phyloP scores from a whole-genome alignment of 441 rosid genomes.

The Croton setiger region DNA sequence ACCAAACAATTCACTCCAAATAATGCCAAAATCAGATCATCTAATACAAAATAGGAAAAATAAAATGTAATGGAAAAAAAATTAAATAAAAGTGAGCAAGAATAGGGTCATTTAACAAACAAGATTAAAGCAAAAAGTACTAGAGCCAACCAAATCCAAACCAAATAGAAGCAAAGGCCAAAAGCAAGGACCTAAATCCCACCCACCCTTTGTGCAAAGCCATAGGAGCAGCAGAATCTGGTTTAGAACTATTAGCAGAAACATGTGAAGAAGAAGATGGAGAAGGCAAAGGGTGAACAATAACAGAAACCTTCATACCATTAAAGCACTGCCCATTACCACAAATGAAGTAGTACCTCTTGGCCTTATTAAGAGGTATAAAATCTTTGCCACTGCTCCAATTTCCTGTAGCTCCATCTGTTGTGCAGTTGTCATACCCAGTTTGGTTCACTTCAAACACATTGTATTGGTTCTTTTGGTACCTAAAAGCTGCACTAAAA shows the following conservation, averaged over 20 bases:
- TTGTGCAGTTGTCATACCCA: constrained; percentile 78
- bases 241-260: constrained; percentile 22
- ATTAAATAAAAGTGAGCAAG: not conserved
- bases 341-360: constrained; percentile 68
- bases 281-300: constrained; percentile 51
- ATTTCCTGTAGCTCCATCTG: constrained; percentile 57
- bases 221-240: constrained; percentile 26
- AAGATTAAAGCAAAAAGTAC: constrained; percentile 1
- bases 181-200: constrained; percentile 26
- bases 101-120: not conserved
- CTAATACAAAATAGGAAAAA: not conserved
- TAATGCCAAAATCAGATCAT: not conserved
- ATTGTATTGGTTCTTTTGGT: constrained; percentile 63
- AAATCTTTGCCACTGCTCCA: constrained; percentile 82
- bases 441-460: constrained; percentile 77
- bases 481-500: constrained; percentile 59
- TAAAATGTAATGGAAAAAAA: not conserved
- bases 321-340: constrained; percentile 69
- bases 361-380: constrained; percentile 47
- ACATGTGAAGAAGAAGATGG: constrained; percentile 33
- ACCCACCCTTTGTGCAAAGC: constrained; percentile 23
- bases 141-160: constrained; percentile 38
- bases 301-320: constrained; percentile 68
- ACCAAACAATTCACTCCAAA: not conserved
- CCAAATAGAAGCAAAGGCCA: constrained; percentile 37